Evolutionary conservation across 2,329 filamentous ascomycete species (phyloP).

Genomic region (Cytospora leucostoma): DNA sequence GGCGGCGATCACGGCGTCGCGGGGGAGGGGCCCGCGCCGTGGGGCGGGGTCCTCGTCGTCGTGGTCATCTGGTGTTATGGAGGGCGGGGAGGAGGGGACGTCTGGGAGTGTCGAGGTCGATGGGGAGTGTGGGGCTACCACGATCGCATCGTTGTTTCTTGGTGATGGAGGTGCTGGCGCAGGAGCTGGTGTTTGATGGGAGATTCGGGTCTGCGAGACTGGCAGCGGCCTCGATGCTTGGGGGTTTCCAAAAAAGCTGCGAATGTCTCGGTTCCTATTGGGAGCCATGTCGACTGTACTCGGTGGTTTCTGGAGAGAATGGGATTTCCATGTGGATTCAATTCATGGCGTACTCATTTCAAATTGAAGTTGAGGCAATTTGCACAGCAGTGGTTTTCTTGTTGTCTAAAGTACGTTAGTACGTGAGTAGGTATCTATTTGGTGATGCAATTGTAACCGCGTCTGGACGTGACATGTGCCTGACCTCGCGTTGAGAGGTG

Average conservation of each 20-base stretch:
- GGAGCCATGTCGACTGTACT: constrained; percentile 1
- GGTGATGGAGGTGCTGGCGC: background rate
- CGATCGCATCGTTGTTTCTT: background rate
- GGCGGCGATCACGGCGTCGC: constrained; percentile 63
- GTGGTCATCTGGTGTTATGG: constrained; percentile 29
- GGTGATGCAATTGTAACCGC: background rate
- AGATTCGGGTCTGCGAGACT: constrained; percentile 7
- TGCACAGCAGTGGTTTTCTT: background rate
- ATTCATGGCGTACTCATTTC: background rate
- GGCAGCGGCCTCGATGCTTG: constrained; percentile 19
- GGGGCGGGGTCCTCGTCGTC: constrained; percentile 35
- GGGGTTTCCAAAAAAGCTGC: constrained; percentile 41
- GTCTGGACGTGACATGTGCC: background rate
- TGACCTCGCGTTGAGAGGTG: constrained; percentile 3
- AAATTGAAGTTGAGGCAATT: background rate
- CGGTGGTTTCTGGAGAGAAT: background rate
- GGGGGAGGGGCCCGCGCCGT: constrained; percentile 38
- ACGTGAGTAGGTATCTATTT: background rate
- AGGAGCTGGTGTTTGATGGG: background rate
- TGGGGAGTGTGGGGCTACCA: background rate
- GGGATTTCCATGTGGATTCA: background rate
- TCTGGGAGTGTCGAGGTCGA: background rate
- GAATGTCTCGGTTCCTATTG: constrained; percentile 37
- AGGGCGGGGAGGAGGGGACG: constrained; percentile 28
- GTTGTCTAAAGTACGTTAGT: too few species aligned